Percentiles rank a stretch among this genome's conserved stretches.
phyloP scores from a whole-genome alignment of 768 basidiomycete species.

The Baorangia bicolor region DNA sequence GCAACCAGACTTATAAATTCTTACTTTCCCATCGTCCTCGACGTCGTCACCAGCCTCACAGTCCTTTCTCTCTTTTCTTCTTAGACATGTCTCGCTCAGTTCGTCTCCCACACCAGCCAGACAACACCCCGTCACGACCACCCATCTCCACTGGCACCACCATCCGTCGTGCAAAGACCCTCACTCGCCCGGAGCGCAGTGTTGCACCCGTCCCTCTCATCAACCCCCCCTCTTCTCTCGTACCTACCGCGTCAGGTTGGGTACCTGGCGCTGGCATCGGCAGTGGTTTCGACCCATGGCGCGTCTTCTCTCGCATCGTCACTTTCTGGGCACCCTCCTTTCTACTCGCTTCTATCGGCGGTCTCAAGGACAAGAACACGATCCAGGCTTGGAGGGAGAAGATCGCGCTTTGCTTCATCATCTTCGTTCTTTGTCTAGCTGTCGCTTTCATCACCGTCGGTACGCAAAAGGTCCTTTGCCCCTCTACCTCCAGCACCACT shows the following conservation, averaged over 20 bases:
- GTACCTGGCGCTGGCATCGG: constrained; percentile 32
- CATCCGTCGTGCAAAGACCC: constrained; percentile 88
- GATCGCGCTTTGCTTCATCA: constrained; percentile 88
- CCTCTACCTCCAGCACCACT: constrained; percentile 47
- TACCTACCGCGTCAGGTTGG: constrained; percentile 38
- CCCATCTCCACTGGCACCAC: constrained; percentile 53
- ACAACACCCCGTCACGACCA: constrained; percentile 58
- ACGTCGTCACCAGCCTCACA: neutral
- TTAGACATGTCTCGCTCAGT: constrained; percentile 24
- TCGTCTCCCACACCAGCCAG: constrained; percentile 14
- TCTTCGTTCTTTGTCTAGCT: constrained; percentile 67
- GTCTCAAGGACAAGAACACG: constrained; percentile 73
- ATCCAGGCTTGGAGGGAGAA: constrained; percentile 98
- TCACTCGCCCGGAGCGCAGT: constrained; percentile 92
- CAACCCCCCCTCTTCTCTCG: constrained; percentile 62
- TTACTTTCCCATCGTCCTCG: no score
- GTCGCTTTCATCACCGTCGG: constrained; percentile 95
- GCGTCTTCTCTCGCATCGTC: constrained; percentile 70
- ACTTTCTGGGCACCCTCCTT: constrained; percentile 92
- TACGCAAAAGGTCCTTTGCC: constrained; percentile 90
- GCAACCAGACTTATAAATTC: no score
- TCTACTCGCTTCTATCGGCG: constrained; percentile 69
- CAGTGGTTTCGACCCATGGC: constrained; percentile 63
- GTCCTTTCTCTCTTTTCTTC: no score
- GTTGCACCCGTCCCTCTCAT: constrained; percentile 95